phyloP scores from a whole-genome alignment of 805 yeast genomes.

The Sporopachydermia lactativora region DNA sequence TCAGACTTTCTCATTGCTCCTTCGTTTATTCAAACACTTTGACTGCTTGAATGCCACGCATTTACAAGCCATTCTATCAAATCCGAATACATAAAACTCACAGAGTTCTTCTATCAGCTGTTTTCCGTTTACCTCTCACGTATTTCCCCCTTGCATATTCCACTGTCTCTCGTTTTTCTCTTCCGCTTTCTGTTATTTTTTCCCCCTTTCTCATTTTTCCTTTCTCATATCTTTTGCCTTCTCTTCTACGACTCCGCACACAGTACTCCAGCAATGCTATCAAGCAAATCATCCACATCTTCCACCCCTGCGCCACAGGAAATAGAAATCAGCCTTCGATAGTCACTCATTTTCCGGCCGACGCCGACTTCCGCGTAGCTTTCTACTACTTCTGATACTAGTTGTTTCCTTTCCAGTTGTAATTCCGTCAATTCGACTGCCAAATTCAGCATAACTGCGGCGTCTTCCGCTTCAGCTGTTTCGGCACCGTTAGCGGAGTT shows the following conservation, averaged over 20 bases:
- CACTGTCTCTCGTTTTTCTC: background rate
- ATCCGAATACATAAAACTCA: too few relatives aligned
- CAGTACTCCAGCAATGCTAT: slow-evolving; percentile 50
- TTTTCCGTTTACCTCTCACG: too few relatives aligned
- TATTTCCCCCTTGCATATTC: background rate
- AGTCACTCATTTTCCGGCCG: slow-evolving; percentile 54
- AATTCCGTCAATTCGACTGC: slow-evolving; percentile 24
- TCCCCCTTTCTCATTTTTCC: background rate
- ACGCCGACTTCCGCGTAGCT: slow-evolving; percentile 23
- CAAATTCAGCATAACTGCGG: slow-evolving; percentile 13
- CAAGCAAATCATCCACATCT: slow-evolving; percentile 67
- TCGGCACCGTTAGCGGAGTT: too few relatives aligned
- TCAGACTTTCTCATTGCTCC: too few relatives aligned
- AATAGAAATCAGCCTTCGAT: slow-evolving; percentile 61
- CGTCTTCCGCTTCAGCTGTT: slow-evolving; percentile 10
- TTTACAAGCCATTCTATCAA: too few relatives aligned
- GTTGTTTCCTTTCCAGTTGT: slow-evolving; percentile 27
- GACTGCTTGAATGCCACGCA: too few relatives aligned
- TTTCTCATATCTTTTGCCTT: background rate
- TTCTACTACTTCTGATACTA: slow-evolving; percentile 28
- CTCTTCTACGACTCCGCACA: slow-evolving; percentile 9
- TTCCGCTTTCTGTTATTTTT: background rate
- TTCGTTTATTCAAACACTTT: too few relatives aligned
- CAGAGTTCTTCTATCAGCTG: too few relatives aligned
- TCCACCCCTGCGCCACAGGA: slow-evolving; percentile 69